Conservation (phyloP, 106 monocot species). For the Triglochin maritima region DNA sequence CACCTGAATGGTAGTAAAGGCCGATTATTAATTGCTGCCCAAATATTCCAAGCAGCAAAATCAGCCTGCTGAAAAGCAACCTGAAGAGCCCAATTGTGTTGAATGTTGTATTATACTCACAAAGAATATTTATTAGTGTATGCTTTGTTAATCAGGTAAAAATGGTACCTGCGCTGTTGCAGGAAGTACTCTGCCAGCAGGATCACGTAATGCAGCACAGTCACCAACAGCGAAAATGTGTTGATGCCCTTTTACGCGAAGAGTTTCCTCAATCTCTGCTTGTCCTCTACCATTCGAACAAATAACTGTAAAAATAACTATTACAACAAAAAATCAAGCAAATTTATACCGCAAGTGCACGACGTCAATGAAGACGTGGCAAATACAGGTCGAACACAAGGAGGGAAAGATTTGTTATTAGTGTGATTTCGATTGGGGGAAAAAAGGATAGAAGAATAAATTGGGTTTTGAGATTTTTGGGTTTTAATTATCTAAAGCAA, state of each 20-base stretch:
- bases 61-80: constrained; percentile 99
- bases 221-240: constrained; percentile 96
- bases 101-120: too few relatives aligned
- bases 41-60: constrained; percentile 94
- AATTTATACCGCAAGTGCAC: too few relatives aligned
- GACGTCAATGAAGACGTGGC: too few relatives aligned
- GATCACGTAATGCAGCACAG: constrained; percentile 79
- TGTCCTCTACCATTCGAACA: constrained; percentile 72
- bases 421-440: too few relatives aligned
- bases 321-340: too few relatives aligned
- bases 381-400: too few relatives aligned
- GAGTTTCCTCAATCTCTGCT: constrained; percentile 88
- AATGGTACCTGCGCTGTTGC: constrained; percentile 77
- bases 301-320: too few relatives aligned
- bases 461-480: too few relatives aligned
- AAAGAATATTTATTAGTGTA: too few relatives aligned
- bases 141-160: neutral
- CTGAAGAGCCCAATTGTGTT: constrained; percentile 13
- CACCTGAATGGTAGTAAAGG: constrained; percentile 97
- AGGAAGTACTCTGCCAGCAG: constrained; percentile 65
- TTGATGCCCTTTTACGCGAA: constrained; percentile 82
- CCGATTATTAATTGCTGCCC: constrained; percentile 88
- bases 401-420: too few relatives aligned
- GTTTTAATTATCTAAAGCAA: too few relatives aligned
- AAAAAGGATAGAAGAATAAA: too few relatives aligned